Evolutionary conservation across 108 stramenopile species (phyloP).

Genomic region (Cylindrotheca closterium): DNA sequence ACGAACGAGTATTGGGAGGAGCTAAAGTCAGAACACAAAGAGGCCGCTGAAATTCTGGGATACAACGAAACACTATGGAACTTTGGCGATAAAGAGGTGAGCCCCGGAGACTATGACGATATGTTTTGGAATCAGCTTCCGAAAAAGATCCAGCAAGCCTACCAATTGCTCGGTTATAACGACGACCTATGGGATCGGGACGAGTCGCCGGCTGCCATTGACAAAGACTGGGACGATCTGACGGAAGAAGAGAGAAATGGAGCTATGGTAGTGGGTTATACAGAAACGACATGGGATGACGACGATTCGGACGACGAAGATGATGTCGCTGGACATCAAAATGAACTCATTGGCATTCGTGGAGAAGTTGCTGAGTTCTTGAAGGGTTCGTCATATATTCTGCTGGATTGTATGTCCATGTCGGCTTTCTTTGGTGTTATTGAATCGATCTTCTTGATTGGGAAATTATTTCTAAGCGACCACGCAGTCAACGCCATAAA

Average conservation of each 20-base stretch:
- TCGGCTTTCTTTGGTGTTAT: background rate
- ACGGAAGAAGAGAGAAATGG: conserved; percentile 37
- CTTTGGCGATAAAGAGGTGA: conserved; percentile 1
- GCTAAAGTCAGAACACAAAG: conserved; percentile 33
- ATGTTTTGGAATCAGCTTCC: conserved; percentile 50
- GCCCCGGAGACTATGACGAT: background rate
- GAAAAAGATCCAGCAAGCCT: conserved; percentile 31
- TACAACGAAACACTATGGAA: conserved; percentile 21
- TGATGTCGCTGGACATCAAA: too few species aligned
- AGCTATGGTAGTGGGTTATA: conserved; percentile 38
- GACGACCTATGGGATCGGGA: conserved; percentile 35
- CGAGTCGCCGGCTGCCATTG: conserved; percentile 6
- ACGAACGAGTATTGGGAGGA: conserved; percentile 36
- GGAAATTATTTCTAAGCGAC: background rate
- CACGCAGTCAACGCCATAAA: background rate
- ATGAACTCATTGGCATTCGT: too few species aligned
- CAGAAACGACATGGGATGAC: conserved; percentile 36
- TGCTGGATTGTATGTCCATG: background rate
- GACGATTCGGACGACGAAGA: conserved; percentile 11
- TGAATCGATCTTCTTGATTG: background rate
- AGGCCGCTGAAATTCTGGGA: conserved; percentile 28
- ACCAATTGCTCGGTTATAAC: conserved; percentile 31
- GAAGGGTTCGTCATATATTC: background rate
- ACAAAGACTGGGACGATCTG: conserved; percentile 40
- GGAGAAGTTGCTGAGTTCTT: background rate